phyloP scores from a whole-genome alignment of 495 filamentous ascomycete genomes.

The Rhypophila decipiens region DNA sequence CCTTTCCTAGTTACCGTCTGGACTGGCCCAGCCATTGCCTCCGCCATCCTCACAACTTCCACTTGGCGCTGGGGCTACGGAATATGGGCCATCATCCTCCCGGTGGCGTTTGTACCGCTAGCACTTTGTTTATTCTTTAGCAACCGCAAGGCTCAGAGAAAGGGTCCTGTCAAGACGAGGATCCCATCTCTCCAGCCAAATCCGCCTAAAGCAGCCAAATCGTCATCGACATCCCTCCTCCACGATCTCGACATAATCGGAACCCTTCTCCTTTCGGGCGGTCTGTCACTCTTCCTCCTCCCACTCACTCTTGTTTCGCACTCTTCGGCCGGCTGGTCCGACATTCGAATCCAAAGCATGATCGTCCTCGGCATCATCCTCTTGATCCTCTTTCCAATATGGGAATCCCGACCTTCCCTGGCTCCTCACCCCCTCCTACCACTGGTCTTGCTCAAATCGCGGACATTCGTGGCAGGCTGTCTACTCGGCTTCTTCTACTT shows the following conservation, averaged over 20 bases:
- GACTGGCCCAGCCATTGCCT: slow-evolving; percentile 40
- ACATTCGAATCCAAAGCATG: slow-evolving; percentile 49
- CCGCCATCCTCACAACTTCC: slow-evolving; percentile 34
- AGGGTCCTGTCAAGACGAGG: slow-evolving; percentile 20
- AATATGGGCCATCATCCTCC: slow-evolving; percentile 51
- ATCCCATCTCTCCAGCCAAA: background rate
- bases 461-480: slow-evolving; percentile 59
- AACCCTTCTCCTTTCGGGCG: slow-evolving; percentile 48
- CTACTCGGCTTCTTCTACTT: slow-evolving; percentile 48
- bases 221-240: slow-evolving; percentile 37
- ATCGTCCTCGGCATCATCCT: slow-evolving; percentile 49
- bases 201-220: background rate
- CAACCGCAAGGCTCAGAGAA: slow-evolving; percentile 44
- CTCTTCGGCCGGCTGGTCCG: slow-evolving; percentile 43
- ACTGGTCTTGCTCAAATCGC: slow-evolving; percentile 51
- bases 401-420: slow-evolving; percentile 45
- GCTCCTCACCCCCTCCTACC: slow-evolving; percentile 55
- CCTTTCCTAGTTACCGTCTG: slow-evolving; percentile 59
- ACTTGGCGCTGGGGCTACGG: slow-evolving; percentile 60
- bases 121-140: slow-evolving; percentile 48
- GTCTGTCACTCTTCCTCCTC: slow-evolving; percentile 57
- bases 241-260: slow-evolving; percentile 56
- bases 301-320: slow-evolving; percentile 52
- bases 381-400: slow-evolving; percentile 52
- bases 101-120: slow-evolving; percentile 47